These are phyloP conservation scores for Passalora sequoiae DNA, from an alignment of 2,329 filamentous ascomycete species.

Conservation along the genomic window DNA sequence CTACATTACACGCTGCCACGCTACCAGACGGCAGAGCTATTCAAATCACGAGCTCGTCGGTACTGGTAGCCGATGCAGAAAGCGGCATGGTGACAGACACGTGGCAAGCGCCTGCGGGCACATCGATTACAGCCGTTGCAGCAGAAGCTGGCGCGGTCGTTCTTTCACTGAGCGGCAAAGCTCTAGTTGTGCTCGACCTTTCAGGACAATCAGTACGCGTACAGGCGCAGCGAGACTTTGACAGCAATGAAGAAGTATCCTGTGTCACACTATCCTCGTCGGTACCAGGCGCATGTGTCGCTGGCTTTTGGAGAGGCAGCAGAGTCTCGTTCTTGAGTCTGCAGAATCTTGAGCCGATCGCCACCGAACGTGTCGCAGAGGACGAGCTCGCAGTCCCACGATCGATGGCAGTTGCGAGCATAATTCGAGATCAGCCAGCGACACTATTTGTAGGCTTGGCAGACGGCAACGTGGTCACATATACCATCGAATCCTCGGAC, in stretches of 20 bases:
- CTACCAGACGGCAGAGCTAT: slow-evolving; percentile 58
- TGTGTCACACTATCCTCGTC: slow-evolving; percentile 70
- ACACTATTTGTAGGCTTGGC: slow-evolving; percentile 87
- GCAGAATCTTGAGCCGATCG: slow-evolving; percentile 58
- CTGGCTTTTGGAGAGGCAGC: slow-evolving; percentile 85
- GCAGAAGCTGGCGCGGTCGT: slow-evolving; percentile 65
- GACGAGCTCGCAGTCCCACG: slow-evolving; percentile 71
- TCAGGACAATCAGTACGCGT: slow-evolving; percentile 51
- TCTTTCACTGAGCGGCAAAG: slow-evolving; percentile 70
- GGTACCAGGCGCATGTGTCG: slow-evolving; percentile 62
- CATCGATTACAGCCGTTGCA: slow-evolving; percentile 70
- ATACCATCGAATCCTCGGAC: slow-evolving; percentile 60
- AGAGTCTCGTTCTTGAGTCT: slow-evolving; percentile 70
- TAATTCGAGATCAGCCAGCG: slow-evolving; percentile 62
- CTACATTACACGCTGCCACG: slow-evolving; percentile 67
- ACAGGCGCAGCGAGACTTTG: slow-evolving; percentile 56
- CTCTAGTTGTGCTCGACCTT: slow-evolving; percentile 64
- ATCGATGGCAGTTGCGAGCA: slow-evolving; percentile 71
- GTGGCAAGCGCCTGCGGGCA: slow-evolving; percentile 51
- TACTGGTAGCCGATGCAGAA: slow-evolving; percentile 59
- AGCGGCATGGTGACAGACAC: slow-evolving; percentile 48
- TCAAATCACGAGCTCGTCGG: slow-evolving; percentile 66
- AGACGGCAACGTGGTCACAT: slow-evolving; percentile 85
- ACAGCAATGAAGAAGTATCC: slow-evolving; percentile 69
- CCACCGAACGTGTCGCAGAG: slow-evolving; percentile 53